phyloP scores from a whole-genome alignment of 2,329 filamentous ascomycete genomes.

The Scortechinia acanthostroma region DNA sequence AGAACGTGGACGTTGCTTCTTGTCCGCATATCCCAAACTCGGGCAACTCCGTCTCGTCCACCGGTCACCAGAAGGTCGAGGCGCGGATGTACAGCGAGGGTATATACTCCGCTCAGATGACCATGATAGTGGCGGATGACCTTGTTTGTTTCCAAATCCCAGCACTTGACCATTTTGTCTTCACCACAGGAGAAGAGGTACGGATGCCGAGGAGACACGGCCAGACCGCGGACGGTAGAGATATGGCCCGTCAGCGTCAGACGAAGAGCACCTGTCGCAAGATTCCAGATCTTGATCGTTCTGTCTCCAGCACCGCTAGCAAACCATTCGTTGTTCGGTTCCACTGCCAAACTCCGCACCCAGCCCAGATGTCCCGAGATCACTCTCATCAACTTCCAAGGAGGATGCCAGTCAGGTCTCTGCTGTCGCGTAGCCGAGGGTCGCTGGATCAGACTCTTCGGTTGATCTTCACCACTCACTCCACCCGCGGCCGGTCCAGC shows the following conservation, averaged over 20 bases:
- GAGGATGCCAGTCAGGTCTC: constrained; percentile 91
- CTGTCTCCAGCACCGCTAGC: constrained; percentile 89
- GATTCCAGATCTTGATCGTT: constrained; percentile 98
- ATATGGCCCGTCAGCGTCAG: constrained; percentile 91
- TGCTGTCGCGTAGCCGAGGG: constrained; percentile 25
- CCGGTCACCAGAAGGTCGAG: constrained; percentile 92
- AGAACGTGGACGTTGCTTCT: constrained; percentile 92
- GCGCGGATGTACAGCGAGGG: constrained; percentile 84
- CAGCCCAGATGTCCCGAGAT: constrained; percentile 94
- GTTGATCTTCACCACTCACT: constrained; percentile 5
- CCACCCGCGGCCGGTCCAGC: constrained; percentile 7
- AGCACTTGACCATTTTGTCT: constrained; percentile 99
- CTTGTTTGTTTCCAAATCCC: constrained; percentile 99
- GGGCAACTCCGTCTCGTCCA: constrained; percentile 84
- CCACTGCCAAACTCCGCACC: constrained; percentile 83
- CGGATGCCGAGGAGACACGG: constrained; percentile 85
- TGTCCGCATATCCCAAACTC: constrained; percentile 98
- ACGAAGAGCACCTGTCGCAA: constrained; percentile 77
- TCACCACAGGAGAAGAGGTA: constrained; percentile 97
- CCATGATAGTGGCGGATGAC: constrained; percentile 97
- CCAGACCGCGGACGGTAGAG: constrained; percentile 83
- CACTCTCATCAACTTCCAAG: constrained; percentile 97
- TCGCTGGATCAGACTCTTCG: neutral
- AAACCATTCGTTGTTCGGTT: constrained; percentile 97
- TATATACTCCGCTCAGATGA: constrained; percentile 92